Base-by-base conservation (phyloP, 805 yeast species). In the Yarrowia sp. region DNA sequence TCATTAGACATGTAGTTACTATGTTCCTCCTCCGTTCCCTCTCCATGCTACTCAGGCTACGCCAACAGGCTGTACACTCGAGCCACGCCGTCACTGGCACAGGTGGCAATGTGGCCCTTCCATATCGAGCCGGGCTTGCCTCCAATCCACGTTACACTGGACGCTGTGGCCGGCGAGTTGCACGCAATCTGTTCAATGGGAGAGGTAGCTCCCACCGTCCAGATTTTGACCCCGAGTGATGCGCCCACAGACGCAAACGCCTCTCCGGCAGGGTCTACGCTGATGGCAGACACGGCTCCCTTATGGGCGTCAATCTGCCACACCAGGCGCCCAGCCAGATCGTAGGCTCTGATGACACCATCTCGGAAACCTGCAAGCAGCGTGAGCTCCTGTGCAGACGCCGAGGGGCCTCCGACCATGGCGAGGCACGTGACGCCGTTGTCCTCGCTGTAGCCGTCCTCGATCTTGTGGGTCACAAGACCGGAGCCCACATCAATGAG, bases 401-500 rank as follows among this genome's bases (percentile, higher is more conserved):
- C 57, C 18, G n/a, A 28, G 22, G 44, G 17, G 28, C 38, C 55
- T 14, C 45, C 44, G 11, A 33, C 42, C 47, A 33, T 43, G 38
- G 58, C 44, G 8, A 44, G 65, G 10, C 58, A 51, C 18, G 61
- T 43, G 41, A 39, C 41, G 43, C 53, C 45, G 44, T 50, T 35
- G 65, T 42, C 28, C 15, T 53, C 41, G 44, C 47, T 33, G 51
- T 45, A 22, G 36, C 39, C 42, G 36, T 48, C 65, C 17, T 68
- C 67, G 28, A 69, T 66, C 14, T 61, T 48, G 44, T 58, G 39
- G 8, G 67, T 48, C 36, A 57, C 45, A 18, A 53, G 32, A 3
- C 67, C 71, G 14, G 65, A 64, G 31, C 67, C 71, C 38, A 67
- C 44, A 15, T 70, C 71, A 17, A 66, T 31, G 39, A 68, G 51